Evolutionary conservation across 1,284 basidiomycete species (phyloP).

Genomic region (Fomitopsis schrenkii): DNA sequence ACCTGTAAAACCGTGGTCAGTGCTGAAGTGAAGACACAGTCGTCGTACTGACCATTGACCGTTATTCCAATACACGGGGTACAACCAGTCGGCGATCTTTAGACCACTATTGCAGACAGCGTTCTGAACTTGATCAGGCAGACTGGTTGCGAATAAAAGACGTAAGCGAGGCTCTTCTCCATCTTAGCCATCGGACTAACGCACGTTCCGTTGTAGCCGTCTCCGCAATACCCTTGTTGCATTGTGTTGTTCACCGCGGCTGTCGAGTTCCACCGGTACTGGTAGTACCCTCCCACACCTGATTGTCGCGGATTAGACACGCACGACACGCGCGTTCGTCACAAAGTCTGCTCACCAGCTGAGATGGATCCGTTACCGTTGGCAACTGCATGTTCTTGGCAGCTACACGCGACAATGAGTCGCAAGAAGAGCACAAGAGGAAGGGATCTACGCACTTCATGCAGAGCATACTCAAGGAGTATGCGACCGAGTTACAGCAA

Average conservation of each 20-base stretch:
- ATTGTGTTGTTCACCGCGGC: not conserved
- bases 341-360: not conserved
- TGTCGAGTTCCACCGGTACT: not conserved
- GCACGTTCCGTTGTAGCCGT: constrained; percentile 12
- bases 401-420: constrained; percentile 4
- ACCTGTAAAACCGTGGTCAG: constrained; percentile 6
- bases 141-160: not conserved
- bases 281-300: not conserved
- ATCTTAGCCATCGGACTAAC: not conserved
- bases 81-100: constrained; percentile 14
- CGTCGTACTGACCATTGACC: constrained; percentile 11
- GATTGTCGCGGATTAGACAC: not conserved
- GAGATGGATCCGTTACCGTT: not conserved
- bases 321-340: not conserved
- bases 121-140: constrained; percentile 13
- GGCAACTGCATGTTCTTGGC: constrained; percentile 9
- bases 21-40: not conserved
- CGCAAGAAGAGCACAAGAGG: not conserved
- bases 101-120: constrained; percentile 17
- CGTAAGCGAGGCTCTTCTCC: not conserved
- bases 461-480: constrained; percentile 19
- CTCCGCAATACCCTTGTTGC: not conserved
- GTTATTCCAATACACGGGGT: constrained; percentile 11
- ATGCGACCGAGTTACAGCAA: constrained; percentile 17
- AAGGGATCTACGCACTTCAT: constrained; percentile 13